Conservation (phyloP, 2,329 filamentous ascomycete species). For the Alternaria sp. region DNA sequence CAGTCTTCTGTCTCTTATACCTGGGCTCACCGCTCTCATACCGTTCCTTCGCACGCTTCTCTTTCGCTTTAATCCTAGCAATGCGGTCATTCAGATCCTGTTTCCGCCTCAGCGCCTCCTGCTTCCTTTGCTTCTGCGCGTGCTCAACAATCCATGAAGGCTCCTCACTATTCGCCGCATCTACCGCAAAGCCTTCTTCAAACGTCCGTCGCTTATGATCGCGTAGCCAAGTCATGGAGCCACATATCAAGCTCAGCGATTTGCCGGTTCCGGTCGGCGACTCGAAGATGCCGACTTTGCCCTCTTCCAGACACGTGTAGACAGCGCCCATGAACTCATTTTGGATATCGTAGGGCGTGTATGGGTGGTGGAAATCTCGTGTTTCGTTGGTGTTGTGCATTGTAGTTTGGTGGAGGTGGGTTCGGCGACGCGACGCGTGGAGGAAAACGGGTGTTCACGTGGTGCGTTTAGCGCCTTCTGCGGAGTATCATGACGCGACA, state of each 20-base stretch:
- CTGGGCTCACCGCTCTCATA: constrained; percentile 56
- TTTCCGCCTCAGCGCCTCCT: constrained; percentile 69
- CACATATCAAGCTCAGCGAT: constrained; percentile 89
- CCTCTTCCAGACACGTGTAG: constrained; percentile 78
- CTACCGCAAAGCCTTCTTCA: constrained; percentile 59
- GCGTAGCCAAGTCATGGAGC: constrained; percentile 88
- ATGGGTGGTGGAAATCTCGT: constrained; percentile 82
- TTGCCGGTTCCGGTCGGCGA: constrained; percentile 95
- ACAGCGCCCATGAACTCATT: constrained; percentile 84
- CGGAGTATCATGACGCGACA: too few relatives aligned
- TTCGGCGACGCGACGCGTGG: constrained; percentile 6
- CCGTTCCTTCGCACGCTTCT: constrained; percentile 65
- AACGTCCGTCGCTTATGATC: constrained; percentile 71
- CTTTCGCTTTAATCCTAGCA: constrained; percentile 65
- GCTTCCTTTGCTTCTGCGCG: constrained; percentile 70
- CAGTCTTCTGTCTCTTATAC: constrained; percentile 52
- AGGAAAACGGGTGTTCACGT: constrained; percentile 17
- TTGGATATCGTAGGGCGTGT: constrained; percentile 85
- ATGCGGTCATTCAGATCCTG: constrained; percentile 77
- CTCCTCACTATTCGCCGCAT: constrained; percentile 67
- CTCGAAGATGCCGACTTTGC: constrained; percentile 86
- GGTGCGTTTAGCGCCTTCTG: neutral
- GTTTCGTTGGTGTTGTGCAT: constrained; percentile 23
- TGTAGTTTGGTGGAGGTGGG: neutral
- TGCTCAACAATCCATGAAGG: constrained; percentile 86